A percentile compares a stretch with the other conserved stretches of the same genome.
phyloP scores from a whole-genome alignment of 176 grass and related monocot species.

The Bothriochloa decipiens region DNA sequence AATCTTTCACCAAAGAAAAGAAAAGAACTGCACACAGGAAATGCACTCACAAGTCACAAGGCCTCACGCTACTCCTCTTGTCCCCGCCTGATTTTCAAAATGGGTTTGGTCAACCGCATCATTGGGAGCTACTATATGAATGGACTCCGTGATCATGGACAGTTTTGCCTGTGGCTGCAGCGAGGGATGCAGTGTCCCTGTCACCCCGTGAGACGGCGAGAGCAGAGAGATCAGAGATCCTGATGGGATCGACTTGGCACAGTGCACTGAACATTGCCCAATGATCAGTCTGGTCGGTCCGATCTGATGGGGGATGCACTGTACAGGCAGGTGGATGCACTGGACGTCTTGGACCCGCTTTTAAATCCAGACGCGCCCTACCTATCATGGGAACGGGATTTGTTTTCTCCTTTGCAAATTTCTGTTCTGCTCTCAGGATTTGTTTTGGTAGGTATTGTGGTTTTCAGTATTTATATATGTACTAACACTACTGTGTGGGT shows the following conservation, averaged over 20 bases:
- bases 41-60: neutral
- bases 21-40: neutral
- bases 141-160: neutral
- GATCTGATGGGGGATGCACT: neutral
- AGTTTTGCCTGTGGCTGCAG: neutral
- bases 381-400: conserved; percentile 30
- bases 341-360: neutral
- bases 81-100: neutral
- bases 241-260: conserved; percentile 44
- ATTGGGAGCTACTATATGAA: neutral
- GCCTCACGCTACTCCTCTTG: neutral
- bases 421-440: neutral
- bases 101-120: conserved; percentile 38
- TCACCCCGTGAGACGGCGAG: neutral
- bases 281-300: conserved; percentile 6
- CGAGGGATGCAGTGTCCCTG: conserved; percentile 6
- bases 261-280: conserved; percentile 49
- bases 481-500: neutral
- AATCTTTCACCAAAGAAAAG: neutral
- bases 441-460: neutral
- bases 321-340: neutral
- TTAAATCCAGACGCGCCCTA: neutral
- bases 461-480: neutral
- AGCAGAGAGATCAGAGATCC: conserved; percentile 35
- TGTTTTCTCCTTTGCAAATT: neutral